Conservation (phyloP, 1,139 yeast species). For the Saccharomyces hybrid region DNA sequence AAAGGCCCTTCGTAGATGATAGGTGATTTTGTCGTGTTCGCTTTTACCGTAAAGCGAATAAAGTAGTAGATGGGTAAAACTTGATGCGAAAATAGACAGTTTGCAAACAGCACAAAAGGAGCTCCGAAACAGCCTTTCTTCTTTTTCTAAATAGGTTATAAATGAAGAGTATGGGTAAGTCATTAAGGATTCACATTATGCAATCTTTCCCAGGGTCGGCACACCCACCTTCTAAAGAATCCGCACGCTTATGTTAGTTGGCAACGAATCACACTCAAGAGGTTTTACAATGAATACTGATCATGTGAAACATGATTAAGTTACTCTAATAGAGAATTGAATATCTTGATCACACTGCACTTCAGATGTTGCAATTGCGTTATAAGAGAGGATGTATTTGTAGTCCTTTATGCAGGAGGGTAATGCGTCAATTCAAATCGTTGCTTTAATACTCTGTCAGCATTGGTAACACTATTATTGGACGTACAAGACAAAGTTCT, state of each 20-base stretch:
- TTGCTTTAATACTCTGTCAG: not conserved
- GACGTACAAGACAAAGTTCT: not conserved
- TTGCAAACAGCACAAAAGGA: not conserved
- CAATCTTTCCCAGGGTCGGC: not conserved
- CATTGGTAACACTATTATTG: too few relatives aligned
- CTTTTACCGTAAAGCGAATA: not conserved
- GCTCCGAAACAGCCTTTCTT: not conserved
- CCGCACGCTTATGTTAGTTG: too few relatives aligned
- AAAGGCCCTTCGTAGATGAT: not conserved
- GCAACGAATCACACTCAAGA: not conserved
- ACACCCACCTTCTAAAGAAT: not conserved
- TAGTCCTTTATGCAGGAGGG: not conserved
- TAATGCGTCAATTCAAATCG: not conserved
- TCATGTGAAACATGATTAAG: not conserved
- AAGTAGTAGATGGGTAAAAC: not conserved
- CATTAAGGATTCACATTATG: not conserved
- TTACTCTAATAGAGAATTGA: not conserved
- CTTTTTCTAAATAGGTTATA: not conserved
- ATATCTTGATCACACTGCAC: not conserved
- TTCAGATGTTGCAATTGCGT: not conserved
- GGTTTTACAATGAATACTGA: not conserved
- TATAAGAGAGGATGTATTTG: not conserved
- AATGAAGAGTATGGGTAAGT: not conserved
- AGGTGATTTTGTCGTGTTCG: not conserved
- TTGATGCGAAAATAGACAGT: not conserved